Conservation (phyloP, 2,329 filamentous ascomycete genomes). For the Exophiala dermatitidis region DNA sequence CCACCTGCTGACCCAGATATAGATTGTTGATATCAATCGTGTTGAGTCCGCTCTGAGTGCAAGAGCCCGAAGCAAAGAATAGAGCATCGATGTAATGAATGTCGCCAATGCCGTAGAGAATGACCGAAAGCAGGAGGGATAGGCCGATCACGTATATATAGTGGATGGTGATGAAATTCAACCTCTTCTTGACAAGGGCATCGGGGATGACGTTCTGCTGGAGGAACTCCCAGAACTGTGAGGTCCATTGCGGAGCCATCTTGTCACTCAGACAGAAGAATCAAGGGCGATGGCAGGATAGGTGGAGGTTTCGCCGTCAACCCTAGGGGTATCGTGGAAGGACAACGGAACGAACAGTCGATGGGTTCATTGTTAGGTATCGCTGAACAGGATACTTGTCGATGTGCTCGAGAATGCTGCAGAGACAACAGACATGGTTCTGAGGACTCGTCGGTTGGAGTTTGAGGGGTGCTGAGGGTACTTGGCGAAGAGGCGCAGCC, state of each 20-base stretch:
- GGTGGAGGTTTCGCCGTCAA: not conserved
- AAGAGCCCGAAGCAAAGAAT: conserved; percentile 75
- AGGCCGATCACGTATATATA: conserved; percentile 73
- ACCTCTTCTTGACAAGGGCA: conserved; percentile 32
- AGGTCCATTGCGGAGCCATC: not conserved
- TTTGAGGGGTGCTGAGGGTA: not conserved
- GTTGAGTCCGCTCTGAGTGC: conserved; percentile 91
- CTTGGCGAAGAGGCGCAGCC: not conserved
- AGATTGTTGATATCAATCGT: conserved; percentile 60
- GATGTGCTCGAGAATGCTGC: not conserved
- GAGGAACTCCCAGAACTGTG: conserved; percentile 19
- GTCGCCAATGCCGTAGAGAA: conserved; percentile 61
- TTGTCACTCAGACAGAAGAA: not conserved
- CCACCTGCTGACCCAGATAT: conserved; percentile 65
- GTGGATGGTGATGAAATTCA: conserved; percentile 43
- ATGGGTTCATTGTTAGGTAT: not conserved
- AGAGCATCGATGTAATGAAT: conserved; percentile 79
- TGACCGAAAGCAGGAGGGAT: conserved; percentile 65
- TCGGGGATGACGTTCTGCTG: conserved; percentile 35
- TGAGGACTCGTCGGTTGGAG: not conserved
- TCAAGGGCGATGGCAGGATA: not conserved
- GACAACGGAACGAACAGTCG: not conserved
- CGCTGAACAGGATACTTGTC: not conserved
- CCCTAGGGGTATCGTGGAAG: not conserved
- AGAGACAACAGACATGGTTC: not conserved